These are phyloP conservation scores for Trichoderma semiorbis DNA, from an alignment of 2,329 filamentous ascomycete genomes.

Conservation along the genomic window DNA sequence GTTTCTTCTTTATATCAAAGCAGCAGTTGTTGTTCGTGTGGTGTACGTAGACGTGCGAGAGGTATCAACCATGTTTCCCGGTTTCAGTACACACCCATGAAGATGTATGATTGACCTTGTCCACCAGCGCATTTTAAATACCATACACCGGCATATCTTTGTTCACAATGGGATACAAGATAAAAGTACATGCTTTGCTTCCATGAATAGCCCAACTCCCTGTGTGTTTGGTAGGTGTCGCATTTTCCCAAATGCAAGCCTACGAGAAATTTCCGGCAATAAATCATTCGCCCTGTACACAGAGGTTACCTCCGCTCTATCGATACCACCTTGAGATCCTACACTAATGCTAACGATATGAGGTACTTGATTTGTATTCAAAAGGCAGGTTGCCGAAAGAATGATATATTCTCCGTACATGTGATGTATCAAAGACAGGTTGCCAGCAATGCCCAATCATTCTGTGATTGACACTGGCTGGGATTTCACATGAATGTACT, in stretches of 20 bases:
- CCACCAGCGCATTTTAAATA: neutral
- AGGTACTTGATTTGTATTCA: neutral
- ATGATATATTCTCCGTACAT: neutral
- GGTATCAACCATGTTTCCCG: neutral
- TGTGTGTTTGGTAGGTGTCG: neutral
- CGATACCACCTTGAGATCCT: neutral
- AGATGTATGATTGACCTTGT: neutral
- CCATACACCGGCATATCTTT: too few species aligned
- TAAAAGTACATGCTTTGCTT: too few species aligned
- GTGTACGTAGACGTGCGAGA: neutral
- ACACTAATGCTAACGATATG: neutral
- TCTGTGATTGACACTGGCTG: neutral
- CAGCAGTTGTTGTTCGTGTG: neutral
- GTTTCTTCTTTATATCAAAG: neutral
- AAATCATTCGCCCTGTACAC: neutral
- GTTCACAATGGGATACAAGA: too few species aligned
- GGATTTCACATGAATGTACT: neutral
- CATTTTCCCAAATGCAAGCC: neutral
- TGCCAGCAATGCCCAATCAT: neutral
- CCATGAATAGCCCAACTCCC: too few species aligned
- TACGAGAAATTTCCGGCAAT: neutral
- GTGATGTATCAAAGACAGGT: neutral
- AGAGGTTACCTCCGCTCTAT: neutral
- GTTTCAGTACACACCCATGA: neutral
- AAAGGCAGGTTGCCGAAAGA: neutral